Conservation (phyloP, 2,329 filamentous ascomycete species). For the Fusarium pininemorale region DNA sequence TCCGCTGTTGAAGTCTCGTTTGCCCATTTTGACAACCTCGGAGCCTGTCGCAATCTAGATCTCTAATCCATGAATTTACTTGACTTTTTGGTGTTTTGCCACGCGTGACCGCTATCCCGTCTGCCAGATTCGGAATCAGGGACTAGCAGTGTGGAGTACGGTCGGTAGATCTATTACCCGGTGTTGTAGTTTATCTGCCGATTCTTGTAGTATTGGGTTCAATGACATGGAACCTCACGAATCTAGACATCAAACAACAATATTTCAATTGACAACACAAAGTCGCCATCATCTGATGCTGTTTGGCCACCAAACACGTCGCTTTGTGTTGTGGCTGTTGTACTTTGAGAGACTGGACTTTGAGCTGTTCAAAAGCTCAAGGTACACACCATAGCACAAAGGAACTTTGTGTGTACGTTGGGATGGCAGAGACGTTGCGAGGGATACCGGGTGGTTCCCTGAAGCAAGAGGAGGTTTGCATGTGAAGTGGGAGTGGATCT, state of each 20-base stretch:
- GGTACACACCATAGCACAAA: not conserved
- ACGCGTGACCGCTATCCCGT: constrained; percentile 43
- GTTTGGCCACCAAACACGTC: not conserved
- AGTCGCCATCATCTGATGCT: not conserved
- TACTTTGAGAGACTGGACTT: not conserved
- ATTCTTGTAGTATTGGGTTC: not conserved
- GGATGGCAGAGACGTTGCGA: not conserved
- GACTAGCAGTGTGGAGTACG: constrained; percentile 8
- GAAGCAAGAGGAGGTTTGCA: not conserved
- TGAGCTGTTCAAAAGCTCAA: not conserved
- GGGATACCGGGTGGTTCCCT: not conserved
- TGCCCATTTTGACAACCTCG: constrained; percentile 52
- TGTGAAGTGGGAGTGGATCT: not conserved
- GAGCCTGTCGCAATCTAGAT: constrained; percentile 32
- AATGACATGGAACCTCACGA: not conserved
- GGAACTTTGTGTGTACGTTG: not conserved
- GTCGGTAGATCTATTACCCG: constrained; percentile 27
- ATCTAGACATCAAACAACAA: not conserved
- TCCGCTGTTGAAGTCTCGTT: constrained; percentile 52
- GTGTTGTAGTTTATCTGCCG: not conserved
- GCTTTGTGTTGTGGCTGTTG: not conserved
- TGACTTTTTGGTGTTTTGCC: constrained; percentile 52
- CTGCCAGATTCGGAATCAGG: constrained; percentile 30
- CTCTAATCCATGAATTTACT: constrained; percentile 32
- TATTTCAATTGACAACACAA: not conserved